Evolutionary conservation across 1,284 basidiomycete species (phyloP), one percentile per base, ranked within the genome.

Genomic region (Ustilago cynodontis): DNA sequence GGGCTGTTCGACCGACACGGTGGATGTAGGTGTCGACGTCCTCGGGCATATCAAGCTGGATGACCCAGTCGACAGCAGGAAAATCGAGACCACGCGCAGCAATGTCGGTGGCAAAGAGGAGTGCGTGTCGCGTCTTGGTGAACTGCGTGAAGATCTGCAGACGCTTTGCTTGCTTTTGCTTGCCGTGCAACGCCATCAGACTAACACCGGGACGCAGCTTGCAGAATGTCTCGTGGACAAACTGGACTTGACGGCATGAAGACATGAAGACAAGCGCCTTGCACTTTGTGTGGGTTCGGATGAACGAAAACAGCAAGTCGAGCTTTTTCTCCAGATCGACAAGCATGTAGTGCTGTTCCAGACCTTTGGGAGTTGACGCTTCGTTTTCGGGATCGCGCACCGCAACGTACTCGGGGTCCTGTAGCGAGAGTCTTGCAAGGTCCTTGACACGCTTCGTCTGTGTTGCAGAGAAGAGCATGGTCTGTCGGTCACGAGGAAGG

Each of bases 21-120:
- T 99, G 96, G 53, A 99, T 94, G 86, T 99, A 99, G 13, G 94
- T 98, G 70, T 97, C 95, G n/a, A 92, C 93, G 83, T 98, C 95
- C 87, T 99, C 96, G 0, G 96, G 96, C 26, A 93, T 94, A 86
- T 99, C 96, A n/a, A 95, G 88, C 86, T 99, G 97, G 37, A 99
- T 87, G 13, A 99, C 96, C 96, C 97, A 99, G 86, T 98, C 94
- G 28, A 99, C 92, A 0, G 93, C 90, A 3, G 97, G 95, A 86
- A 99, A 99, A 87, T 99, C 97, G 66, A 99, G 89, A 14, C 96
- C 96, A 64, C 97, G 91, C 2, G 96, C 95, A 28, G 97, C 96
- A 78, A 99, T 93, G 86, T 99, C 96, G n/a, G 96, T 99, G 39
- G 84, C 84, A 37, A 86, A 83, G 39, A 86, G 77, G 16, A 81